Conservation (phyloP, 306 rosid genomes). For the Carpinus viminea region DNA sequence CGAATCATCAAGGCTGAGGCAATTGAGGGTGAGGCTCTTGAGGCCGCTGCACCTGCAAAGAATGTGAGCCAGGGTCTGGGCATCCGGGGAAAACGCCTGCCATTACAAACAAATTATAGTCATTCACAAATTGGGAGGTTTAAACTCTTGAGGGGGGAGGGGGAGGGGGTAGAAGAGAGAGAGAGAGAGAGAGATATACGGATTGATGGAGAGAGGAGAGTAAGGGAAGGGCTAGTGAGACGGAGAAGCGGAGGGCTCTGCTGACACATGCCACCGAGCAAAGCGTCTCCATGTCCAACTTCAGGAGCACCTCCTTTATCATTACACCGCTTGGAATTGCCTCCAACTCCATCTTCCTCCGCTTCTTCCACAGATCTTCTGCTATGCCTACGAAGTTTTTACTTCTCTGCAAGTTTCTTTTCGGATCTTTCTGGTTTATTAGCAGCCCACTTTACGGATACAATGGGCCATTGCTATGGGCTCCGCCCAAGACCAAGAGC, state of each 20-base stretch:
- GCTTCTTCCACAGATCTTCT: background rate
- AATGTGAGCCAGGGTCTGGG: constrained; percentile 13
- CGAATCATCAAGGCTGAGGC: constrained; percentile 30
- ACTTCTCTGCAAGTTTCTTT: no score
- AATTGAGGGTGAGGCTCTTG: constrained; percentile 28
- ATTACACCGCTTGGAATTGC: constrained; percentile 6
- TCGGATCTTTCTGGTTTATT: no score
- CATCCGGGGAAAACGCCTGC: constrained; percentile 24
- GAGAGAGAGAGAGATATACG: background rate
- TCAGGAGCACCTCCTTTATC: constrained; percentile 21
- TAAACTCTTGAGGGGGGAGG: background rate
- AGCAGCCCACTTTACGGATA: no score
- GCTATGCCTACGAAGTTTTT: background rate
- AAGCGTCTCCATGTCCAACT: constrained; percentile 24
- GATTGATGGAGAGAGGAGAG: constrained; percentile 33
- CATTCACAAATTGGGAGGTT: background rate
- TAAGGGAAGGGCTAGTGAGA: constrained; percentile 13
- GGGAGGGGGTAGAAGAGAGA: background rate
- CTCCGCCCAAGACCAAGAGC: background rate
- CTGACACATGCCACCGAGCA: constrained; percentile 34
- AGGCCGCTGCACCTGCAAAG: constrained; percentile 23
- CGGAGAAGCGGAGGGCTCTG: constrained; percentile 22
- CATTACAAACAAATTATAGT: constrained; percentile 1
- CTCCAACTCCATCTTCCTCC: constrained; percentile 11
- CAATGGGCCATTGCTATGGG: background rate